Base-by-base conservation (phyloP, 306 rosid species). In the Inga laurina region DNA sequence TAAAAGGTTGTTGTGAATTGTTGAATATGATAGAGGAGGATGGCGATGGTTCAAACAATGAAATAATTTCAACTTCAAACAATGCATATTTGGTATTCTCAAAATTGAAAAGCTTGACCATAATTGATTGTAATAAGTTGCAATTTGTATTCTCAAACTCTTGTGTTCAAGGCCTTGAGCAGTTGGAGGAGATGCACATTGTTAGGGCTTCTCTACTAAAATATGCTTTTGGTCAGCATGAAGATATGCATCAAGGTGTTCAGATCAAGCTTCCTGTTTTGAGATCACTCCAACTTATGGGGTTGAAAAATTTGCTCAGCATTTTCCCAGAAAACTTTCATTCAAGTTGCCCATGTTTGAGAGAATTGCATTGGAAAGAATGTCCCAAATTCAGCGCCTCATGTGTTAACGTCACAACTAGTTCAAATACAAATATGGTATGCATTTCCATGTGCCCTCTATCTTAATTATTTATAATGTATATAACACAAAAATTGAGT, bases 271-370 rank as follows among this genome's bases (percentile, higher is more conserved):
- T 76, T 57, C 79, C 68, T 19, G 3, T 4, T 4, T 2, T 76
- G 19, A 54, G 13, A 21, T 9, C 4, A 21, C 14, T 76, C n/a
- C 0, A 0, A 35, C 69, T 76, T 2, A 0, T 6, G 1, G 0
- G 12, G 0, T 46, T 76, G 13, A 15, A 7, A 21, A 76, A 56
- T 56, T 43, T 34, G 8, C 6, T 19, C 3, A 3, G 37, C n/a
- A 56, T 76, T 10, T 37, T 15, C 22, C 34, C 35, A 0, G 3
- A 35, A 57, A 56, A 39, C 3, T 35, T 19, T 21, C 11, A 12
- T 39, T 2, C n/a, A 57, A 54, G 34, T 6, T 76, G 79, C n/a
- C 79, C 79, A n/a, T 54, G 51, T 76, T 10, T 76, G 37, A n/a
- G 13, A 65, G 12, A 54, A 11, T 7, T 54, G 24, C 5, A 19